Base-by-base conservation (phyloP, 352 stramenopile genomes). In the Blastocystis hominis region DNA sequence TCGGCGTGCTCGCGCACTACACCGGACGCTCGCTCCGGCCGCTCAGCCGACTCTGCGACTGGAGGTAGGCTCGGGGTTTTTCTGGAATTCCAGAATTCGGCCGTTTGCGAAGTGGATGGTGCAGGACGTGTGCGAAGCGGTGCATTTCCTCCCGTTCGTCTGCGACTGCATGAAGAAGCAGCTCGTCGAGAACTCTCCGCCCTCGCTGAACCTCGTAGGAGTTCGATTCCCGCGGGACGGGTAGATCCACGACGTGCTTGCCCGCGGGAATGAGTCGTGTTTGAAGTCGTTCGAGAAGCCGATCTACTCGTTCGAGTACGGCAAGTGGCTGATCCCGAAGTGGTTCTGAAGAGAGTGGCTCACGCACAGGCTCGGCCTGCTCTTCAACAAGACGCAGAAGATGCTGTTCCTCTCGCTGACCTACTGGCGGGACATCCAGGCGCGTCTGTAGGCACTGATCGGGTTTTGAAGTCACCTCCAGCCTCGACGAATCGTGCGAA, bases 231-330 rank as follows among this genome's bases (percentile, higher is more conserved):
- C 2, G n/a, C 53, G 72, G 40, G 47, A 44, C 9, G 20, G 17
- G 20, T 9, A 84, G 72, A 69, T 84, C 24, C 72, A 84, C 56
- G 72, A 84, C 36, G 72, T 84, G 3, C 54, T 84, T 42, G 50
- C 72, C n/a, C 72, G 72, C 34, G 54, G 72, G 30, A 84, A 84
- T 34, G 72, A 84, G 44, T 64, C 54, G 2, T 84, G 44, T 55
- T 30, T 84, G 5, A 44, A 54, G n/a, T 66, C 72, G 0, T 84
- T 68, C 44, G 72, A 84, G n/a, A 84, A 84, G n/a, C 72, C 72
- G 3, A 63, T 84, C 3, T 84, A 84, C 46, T 84, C 72, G 3
- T 84, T 53, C 10, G 72, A 84, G n/a, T 54, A 38, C 15, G 72
- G 72, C 15, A 34, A 24, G 20, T 84, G 72, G 72, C 38, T 84